Evolutionary conservation across 495 filamentous ascomycete genomes (phyloP).

Genomic region (Penicillium pulvis): DNA sequence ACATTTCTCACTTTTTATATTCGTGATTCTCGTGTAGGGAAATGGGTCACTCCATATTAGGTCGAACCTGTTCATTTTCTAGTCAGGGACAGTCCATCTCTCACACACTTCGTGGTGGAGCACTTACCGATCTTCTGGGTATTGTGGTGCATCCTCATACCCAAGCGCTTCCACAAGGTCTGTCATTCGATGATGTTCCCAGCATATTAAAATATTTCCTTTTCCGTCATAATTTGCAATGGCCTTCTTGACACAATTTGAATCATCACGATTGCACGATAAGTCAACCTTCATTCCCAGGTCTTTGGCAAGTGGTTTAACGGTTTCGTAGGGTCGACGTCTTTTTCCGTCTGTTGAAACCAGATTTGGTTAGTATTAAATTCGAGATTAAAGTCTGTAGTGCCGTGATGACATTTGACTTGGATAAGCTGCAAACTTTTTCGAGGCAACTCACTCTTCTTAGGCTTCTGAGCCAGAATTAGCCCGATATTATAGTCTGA

Average conservation of each 20-base stretch:
- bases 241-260: conserved; percentile 40
- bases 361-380: neutral
- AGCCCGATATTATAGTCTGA: conserved; percentile 52
- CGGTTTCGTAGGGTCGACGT: conserved; percentile 49
- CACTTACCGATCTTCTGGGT: conserved; percentile 31
- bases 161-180: conserved; percentile 46
- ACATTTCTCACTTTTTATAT: conserved; percentile 37
- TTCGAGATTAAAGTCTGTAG: neutral
- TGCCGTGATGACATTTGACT: neutral
- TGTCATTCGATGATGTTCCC: conserved; percentile 49
- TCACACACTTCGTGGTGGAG: too few species aligned
- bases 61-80: conserved; percentile 34
- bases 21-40: conserved; percentile 37
- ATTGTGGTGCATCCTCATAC: conserved; percentile 31
- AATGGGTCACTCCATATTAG: conserved; percentile 45
- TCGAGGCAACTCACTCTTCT: conserved; percentile 34
- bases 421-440: too few species aligned
- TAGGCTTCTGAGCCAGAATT: conserved; percentile 50
- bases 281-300: conserved; percentile 50
- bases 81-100: neutral
- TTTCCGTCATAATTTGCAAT: conserved; percentile 43
- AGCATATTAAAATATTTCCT: conserved; percentile 56
- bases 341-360: conserved; percentile 41
- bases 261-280: conserved; percentile 47
- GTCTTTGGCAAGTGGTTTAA: conserved; percentile 47